Conservation (phyloP, 2,329 filamentous ascomycete genomes). For the Colletotrichum lindemuthianum region DNA sequence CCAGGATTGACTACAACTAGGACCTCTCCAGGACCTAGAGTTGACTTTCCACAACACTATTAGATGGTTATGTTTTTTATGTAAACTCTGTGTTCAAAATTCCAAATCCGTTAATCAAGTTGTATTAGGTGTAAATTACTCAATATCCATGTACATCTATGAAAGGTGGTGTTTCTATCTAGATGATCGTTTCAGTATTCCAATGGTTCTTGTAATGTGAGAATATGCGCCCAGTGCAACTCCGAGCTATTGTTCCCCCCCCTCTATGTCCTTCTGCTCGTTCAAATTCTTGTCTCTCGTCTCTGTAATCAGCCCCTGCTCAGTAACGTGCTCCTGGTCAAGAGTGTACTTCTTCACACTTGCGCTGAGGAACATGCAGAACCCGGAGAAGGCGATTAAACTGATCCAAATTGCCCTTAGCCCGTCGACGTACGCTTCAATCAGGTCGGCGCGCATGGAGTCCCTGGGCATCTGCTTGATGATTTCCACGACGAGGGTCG, state of each 20-base stretch:
- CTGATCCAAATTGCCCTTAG: slow-evolving; percentile 47
- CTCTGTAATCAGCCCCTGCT: slow-evolving; percentile 39
- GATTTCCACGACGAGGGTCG: slow-evolving; percentile 66
- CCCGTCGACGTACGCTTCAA: slow-evolving; percentile 46
- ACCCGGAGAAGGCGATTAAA: slow-evolving; percentile 44
- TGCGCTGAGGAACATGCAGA: slow-evolving; percentile 45
- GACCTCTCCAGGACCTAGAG: too few species aligned
- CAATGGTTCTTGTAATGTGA: too few species aligned
- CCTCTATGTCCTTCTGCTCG: slow-evolving; percentile 10
- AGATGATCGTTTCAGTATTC: too few species aligned
- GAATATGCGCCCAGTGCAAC: not conserved
- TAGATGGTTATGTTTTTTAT: too few species aligned
- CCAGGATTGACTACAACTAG: too few species aligned
- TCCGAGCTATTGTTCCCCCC: not conserved
- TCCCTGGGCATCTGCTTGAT: slow-evolving; percentile 60
- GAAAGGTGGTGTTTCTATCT: too few species aligned
- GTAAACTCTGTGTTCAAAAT: too few species aligned
- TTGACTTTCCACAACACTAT: too few species aligned
- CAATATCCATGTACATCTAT: too few species aligned
- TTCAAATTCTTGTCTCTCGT: slow-evolving; percentile 1
- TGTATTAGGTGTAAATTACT: too few species aligned
- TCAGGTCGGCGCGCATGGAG: slow-evolving; percentile 36
- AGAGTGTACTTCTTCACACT: slow-evolving; percentile 44
- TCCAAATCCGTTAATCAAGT: too few species aligned
- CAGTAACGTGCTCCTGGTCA: slow-evolving; percentile 45